Evolutionary conservation across 768 basidiomycete species (phyloP), one percentile per base, ranked within the genome.

Genomic region (Auriculariales sp.): DNA sequence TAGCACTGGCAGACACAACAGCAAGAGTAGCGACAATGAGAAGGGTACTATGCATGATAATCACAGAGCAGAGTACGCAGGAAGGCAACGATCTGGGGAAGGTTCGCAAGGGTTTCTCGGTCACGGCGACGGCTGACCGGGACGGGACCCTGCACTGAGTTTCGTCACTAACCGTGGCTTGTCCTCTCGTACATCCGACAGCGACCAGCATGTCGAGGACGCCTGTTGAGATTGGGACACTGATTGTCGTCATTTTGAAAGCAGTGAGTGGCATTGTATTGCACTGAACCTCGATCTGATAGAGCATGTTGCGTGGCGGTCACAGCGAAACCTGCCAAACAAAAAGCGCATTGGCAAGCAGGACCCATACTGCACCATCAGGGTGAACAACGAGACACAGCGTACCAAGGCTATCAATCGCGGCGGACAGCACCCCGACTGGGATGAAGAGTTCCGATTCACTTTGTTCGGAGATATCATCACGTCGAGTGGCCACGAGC

Each of bases 401-500:
- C 75, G 87, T 47, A 98, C 94, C 4, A 89, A 84, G 63, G 80
- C 90, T 17, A 83, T 97, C 63, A 93, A 88, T 62, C 83, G 90
- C 28, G 95, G 95, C 46, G 95, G 95, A 15, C 95, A 99, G 63
- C 92, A 95, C 64, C 95, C 95, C 4, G 91, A 91, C 66, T 99
- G 95, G 93, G 95, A 99, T 61, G 92, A 95, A 58, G 95, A 99
- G 66, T 71, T 98, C 59, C 82, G 95, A 35, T 98, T 97, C 65
- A 81, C 83, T 22, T 70, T 99, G 39, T 77, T 72, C 55, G 93
- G 95, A 60, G 89, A 90, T 55, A 65, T 69, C 54, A 66, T 66
- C 47, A 65, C 65, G 7, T 49, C 47, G 4, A 60, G 58, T 25
- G 63, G 56, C 24, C 64, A 71, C 49, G 66, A 71, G 11, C 70